Evolutionary conservation across 495 filamentous ascomycete genomes (phyloP).

Genomic region (Penicillium atrosanguineum): DNA sequence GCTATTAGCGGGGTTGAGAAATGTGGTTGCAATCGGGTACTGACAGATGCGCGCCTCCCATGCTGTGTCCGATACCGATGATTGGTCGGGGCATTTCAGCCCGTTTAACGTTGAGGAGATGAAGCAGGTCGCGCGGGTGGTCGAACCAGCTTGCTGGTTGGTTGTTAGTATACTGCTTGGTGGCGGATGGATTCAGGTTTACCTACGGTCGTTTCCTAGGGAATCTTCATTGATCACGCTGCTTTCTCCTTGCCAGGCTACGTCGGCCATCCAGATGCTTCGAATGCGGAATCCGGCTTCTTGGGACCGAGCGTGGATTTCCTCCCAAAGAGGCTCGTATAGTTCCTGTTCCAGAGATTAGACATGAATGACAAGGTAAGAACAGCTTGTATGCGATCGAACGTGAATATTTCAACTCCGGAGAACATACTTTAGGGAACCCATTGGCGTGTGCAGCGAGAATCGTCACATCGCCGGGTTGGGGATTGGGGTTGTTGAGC

Average conservation of each 20-base stretch:
- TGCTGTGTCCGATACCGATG: conserved; percentile 88
- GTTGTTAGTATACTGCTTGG: conserved; percentile 3
- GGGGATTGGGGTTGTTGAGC: conserved; percentile 57
- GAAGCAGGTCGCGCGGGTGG: conserved; percentile 81
- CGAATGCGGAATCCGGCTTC: conserved; percentile 65
- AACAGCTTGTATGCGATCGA: not conserved
- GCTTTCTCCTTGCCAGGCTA: conserved; percentile 71
- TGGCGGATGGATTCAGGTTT: not conserved
- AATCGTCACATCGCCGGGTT: conserved; percentile 76
- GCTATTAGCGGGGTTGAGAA: not conserved
- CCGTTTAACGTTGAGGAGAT: conserved; percentile 82
- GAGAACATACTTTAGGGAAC: conserved; percentile 69
- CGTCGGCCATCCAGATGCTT: conserved; percentile 84
- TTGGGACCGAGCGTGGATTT: conserved; percentile 56
- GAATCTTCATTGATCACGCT: conserved; percentile 69
- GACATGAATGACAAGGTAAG: not conserved
- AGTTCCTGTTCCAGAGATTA: conserved; percentile 56
- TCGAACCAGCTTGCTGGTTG: conserved; percentile 76
- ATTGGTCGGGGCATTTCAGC: conserved; percentile 80
- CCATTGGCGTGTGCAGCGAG: conserved; percentile 84
- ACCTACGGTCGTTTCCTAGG: conserved; percentile 76
- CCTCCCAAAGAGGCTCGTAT: conserved; percentile 86
- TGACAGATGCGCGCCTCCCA: conserved; percentile 70
- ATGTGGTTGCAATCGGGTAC: conserved; percentile 12
- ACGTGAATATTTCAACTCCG: not conserved